These are phyloP conservation scores for Piromyces finnis DNA, from an alignment of 192 early-diverging fungal species.

Conservation along the genomic window DNA sequence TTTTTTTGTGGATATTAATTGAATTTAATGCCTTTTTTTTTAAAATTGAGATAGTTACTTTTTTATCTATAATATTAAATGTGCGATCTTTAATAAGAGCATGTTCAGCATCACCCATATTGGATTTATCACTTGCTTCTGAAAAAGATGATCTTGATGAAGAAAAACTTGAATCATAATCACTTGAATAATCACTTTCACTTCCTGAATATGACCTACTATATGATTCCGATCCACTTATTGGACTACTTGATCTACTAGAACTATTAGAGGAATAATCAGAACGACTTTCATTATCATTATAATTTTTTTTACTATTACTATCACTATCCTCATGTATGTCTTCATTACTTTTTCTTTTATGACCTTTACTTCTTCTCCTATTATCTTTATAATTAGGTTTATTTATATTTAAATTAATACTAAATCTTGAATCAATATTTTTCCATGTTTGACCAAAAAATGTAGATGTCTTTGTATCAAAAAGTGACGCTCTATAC, in stretches of 20 bases:
- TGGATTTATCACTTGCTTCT: background rate
- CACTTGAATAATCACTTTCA: background rate
- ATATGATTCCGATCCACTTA: background rate
- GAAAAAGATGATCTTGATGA: background rate
- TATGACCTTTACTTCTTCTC: background rate
- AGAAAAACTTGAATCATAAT: background rate
- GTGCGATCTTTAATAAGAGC: background rate
- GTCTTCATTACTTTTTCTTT: background rate
- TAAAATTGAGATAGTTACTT: background rate
- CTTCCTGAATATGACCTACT: background rate
- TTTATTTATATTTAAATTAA: background rate
- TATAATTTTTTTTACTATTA: background rate
- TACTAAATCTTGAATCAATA: background rate
- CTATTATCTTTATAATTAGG: background rate
- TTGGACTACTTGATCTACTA: background rate
- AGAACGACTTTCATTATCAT: background rate
- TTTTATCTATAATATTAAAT: background rate
- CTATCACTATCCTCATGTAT: background rate
- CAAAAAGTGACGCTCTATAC: background rate
- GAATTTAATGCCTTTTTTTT: too few species aligned
- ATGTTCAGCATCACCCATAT: background rate
- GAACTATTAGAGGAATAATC: background rate
- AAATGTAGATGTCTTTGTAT: background rate
- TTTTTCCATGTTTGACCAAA: background rate
- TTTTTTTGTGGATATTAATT: too few species aligned